Evolutionary conservation across 179 eudicot species (phyloP), one percentile per base, ranked within the genome.

Genomic region (Pouteria campechiana): DNA sequence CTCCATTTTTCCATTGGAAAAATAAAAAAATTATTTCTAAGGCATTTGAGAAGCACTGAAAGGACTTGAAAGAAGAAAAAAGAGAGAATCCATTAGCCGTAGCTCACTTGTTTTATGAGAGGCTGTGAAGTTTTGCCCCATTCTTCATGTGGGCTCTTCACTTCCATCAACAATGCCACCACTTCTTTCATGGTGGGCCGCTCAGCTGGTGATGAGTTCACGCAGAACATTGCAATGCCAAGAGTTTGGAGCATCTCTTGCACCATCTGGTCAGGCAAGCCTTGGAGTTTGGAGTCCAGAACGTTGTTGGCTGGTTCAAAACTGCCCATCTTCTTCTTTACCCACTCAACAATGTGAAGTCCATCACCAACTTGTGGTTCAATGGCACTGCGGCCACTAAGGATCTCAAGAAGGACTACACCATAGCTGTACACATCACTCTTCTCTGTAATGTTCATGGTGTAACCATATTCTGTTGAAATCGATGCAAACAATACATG

Each of bases 391-490:
- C 67, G 72, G 0, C 86, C 86, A 1, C 86, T 81, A 15, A 82
- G 44, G 19, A 82, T 76, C 61, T 82, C 87, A 32, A 82, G 46
- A 21, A 82, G 50, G 25, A 82, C 93, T 35, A 82, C 67, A 16
- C 93, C 93, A 14, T 58, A 82, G 67, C 93, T 78, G 46, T 82
- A 82, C 14, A 78, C 87, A 31, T 82, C 93, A 22, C 86, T 81
- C 65, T 81, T 81, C 47, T 78, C 92, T 13, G 92, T 71, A 10
- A 81, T 78, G 61, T 64, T 82, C 60, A 75, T 27, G 65, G 57
- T 69, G 52, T 73, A 70, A 28, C 83, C 93, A 43, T 78, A 76
- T 60, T 82, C 93, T 78, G 74, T n/a, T n/a, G n/a, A n/a, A n/a
- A n/a, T n/a, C n/a, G n/a, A n/a, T n/a, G n/a, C n/a, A n/a, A n/a